Conservation (phyloP, 108 stramenopile species). For the Nitzschia sp. region DNA sequence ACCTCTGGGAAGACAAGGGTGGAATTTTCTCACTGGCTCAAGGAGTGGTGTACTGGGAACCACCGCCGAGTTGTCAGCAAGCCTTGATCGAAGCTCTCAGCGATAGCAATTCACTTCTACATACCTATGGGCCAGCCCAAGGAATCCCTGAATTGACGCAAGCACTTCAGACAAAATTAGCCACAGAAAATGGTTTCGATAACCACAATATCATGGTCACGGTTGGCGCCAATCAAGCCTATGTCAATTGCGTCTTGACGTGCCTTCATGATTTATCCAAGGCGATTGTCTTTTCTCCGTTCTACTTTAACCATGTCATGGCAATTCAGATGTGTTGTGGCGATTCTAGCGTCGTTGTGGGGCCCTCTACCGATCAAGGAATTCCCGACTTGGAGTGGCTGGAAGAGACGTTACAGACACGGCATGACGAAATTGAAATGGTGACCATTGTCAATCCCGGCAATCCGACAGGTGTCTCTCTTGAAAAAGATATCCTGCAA, state of each 20-base stretch:
- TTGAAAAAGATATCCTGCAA: conserved; percentile 56
- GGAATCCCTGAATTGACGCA: conserved; percentile 64
- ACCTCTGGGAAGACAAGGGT: conserved; percentile 62
- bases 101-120: conserved; percentile 21
- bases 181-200: conserved; percentile 64
- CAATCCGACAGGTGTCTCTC: conserved; percentile 89
- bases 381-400: conserved; percentile 67
- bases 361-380: conserved; percentile 53
- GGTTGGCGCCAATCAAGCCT: conserved; percentile 95
- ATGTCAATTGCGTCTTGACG: conserved; percentile 83
- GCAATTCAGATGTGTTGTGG: conserved; percentile 70
- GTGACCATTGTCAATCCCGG: conserved; percentile 93
- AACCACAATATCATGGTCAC: conserved; percentile 88
- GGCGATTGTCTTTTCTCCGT: conserved; percentile 85
- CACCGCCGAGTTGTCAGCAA: conserved; percentile 45
- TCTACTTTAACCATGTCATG: conserved; percentile 96
- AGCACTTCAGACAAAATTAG: conserved; percentile 55
- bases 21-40: conserved; percentile 84
- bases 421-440: conserved; percentile 51
- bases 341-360: conserved; percentile 60
- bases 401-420: conserved; percentile 39
- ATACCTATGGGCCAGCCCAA: conserved; percentile 83
- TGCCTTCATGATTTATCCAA: conserved; percentile 47
- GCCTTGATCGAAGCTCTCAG: conserved; percentile 36
- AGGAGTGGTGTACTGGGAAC: conserved; percentile 85